A percentile compares a stretch with the other conserved stretches of the same genome.
These are phyloP conservation scores for Saxophila tyrrhenica DNA, from an alignment of 495 filamentous ascomycete species.

Conservation along the genomic window DNA sequence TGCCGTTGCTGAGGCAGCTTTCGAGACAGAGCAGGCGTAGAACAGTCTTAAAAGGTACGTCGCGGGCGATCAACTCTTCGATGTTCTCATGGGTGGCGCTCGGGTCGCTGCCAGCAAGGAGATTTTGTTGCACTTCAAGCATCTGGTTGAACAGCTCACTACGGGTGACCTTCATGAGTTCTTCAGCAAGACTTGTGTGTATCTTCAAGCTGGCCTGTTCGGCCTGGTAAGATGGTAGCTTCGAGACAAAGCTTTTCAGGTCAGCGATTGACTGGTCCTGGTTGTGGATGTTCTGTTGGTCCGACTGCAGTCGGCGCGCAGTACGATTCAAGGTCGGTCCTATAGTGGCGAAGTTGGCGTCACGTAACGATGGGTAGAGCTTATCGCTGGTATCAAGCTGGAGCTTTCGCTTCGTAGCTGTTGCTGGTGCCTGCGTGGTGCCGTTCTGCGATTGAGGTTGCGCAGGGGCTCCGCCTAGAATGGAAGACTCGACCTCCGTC, in stretches of 20 bases:
- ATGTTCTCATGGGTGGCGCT: slow-evolving; percentile 79
- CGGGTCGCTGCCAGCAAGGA: slow-evolving; percentile 83
- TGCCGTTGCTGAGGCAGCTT: slow-evolving; percentile 76
- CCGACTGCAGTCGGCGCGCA: slow-evolving; percentile 72
- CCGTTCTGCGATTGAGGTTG: slow-evolving; percentile 36
- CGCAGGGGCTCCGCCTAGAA: slow-evolving; percentile 63
- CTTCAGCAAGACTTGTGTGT: slow-evolving; percentile 85
- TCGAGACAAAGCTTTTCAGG: slow-evolving; percentile 82
- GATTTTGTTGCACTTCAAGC: slow-evolving; percentile 89
- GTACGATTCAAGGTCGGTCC: slow-evolving; percentile 81
- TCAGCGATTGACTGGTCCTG: slow-evolving; percentile 78
- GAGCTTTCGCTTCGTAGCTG: slow-evolving; percentile 74
- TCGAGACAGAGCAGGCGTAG: slow-evolving; percentile 83
- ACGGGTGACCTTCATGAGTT: slow-evolving; percentile 83
- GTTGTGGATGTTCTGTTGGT: slow-evolving; percentile 76
- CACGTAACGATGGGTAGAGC: slow-evolving; percentile 76
- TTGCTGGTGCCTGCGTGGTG: slow-evolving; percentile 33
- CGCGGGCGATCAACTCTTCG: slow-evolving; percentile 84
- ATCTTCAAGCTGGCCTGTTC: slow-evolving; percentile 86
- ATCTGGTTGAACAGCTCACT: slow-evolving; percentile 77
- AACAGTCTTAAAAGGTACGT: slow-evolving; percentile 63
- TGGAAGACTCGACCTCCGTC: slow-evolving; percentile 83
- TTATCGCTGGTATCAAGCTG: slow-evolving; percentile 81
- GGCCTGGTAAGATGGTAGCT: slow-evolving; percentile 80
- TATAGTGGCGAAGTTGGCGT: slow-evolving; percentile 91